Evolutionary conservation across 2,329 filamentous ascomycete species (phyloP).

Genomic region (Cercospora citrullina): DNA sequence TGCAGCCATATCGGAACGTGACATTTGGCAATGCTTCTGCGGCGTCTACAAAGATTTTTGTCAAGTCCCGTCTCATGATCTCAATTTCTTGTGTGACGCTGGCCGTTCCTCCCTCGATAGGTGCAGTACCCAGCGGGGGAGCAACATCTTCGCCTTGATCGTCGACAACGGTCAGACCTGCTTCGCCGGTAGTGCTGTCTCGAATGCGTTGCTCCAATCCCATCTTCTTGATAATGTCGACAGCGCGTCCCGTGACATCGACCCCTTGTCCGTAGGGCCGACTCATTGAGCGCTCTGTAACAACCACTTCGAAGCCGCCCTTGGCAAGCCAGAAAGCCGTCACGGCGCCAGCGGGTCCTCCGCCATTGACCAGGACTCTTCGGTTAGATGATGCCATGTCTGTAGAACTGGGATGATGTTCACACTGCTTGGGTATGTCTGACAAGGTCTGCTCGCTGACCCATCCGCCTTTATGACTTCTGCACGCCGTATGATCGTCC

Average conservation of each 20-base stretch:
- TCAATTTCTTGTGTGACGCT: slow-evolving; percentile 32
- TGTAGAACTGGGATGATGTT: not conserved
- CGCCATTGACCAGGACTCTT: slow-evolving; percentile 20
- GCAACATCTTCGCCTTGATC: slow-evolving; percentile 29
- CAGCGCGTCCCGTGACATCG: slow-evolving; percentile 33
- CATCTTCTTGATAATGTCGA: slow-evolving; percentile 33
- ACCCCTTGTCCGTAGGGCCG: slow-evolving; percentile 34
- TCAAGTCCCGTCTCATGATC: slow-evolving; percentile 53
- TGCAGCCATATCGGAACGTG: slow-evolving; percentile 23
- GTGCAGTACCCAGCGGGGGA: slow-evolving; percentile 10
- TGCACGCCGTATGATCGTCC: not conserved
- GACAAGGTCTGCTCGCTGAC: not conserved
- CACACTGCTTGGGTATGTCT: not conserved
- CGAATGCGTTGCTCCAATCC: slow-evolving; percentile 31
- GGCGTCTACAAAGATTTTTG: slow-evolving; percentile 44
- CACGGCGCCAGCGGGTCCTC: slow-evolving; percentile 39
- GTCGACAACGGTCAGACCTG: slow-evolving; percentile 33
- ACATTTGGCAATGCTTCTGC: slow-evolving; percentile 22
- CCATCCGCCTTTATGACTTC: not conserved
- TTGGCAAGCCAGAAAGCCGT: slow-evolving; percentile 42
- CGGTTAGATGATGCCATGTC: slow-evolving; percentile 13
- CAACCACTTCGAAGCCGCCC: slow-evolving; percentile 25
- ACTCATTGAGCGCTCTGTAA: slow-evolving; percentile 23
- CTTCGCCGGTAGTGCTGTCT: slow-evolving; percentile 31
- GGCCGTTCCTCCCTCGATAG: slow-evolving; percentile 17